Conservation (phyloP, 371 early-diverging fungal genomes). For the Fennellomyces sp. region DNA sequence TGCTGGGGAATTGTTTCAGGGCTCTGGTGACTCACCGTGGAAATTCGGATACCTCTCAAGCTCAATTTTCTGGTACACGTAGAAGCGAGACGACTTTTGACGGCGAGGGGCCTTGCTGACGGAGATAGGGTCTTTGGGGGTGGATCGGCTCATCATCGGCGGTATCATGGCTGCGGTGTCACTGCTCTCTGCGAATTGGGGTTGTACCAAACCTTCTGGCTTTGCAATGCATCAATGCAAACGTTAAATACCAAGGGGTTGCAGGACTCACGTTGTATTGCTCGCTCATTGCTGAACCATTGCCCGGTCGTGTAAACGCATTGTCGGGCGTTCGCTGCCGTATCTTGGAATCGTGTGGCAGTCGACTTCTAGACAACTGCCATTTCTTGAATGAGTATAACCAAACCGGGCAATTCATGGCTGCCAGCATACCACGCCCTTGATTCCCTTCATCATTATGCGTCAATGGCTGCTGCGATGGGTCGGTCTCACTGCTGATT, state of each 20-base stretch:
- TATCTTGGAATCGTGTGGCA: constrained; percentile 9
- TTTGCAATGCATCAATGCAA: background rate
- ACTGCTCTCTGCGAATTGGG: background rate
- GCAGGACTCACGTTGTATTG: background rate
- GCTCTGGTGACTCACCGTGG: constrained; percentile 58
- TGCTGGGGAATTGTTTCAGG: background rate
- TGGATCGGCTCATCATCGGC: background rate
- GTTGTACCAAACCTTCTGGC: constrained; percentile 7
- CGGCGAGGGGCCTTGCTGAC: constrained; percentile 82
- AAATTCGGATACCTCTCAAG: constrained; percentile 76
- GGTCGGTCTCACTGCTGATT: background rate
- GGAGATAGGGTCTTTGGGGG: constrained; percentile 80
- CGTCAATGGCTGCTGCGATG: too few species aligned
- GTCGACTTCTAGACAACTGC: constrained; percentile 39
- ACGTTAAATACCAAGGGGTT: background rate
- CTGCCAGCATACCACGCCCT: constrained; percentile 32
- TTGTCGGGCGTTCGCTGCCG: background rate
- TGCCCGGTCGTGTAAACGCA: too few species aligned
- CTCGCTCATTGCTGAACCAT: too few species aligned
- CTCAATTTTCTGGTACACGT: constrained; percentile 75
- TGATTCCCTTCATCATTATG: constrained; percentile 50
- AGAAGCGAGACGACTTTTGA: constrained; percentile 85
- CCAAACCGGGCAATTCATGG: background rate
- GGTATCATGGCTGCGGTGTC: background rate
- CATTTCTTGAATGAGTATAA: background rate